Conservation (phyloP, 345 rosid genomes). For the Ailanthus altissimus region DNA sequence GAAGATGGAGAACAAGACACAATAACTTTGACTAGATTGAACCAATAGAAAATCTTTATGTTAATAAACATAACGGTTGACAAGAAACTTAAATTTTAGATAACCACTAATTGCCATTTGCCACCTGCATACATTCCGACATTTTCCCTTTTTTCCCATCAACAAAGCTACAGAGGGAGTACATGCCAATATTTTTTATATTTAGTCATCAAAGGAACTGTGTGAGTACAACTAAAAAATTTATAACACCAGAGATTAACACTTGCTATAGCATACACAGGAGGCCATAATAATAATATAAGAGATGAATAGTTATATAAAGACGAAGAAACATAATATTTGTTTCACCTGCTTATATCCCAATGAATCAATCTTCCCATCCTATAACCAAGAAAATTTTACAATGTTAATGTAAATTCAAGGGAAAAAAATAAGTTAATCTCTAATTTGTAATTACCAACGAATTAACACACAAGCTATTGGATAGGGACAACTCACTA, state of each 20-base stretch:
- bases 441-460: too few relatives aligned
- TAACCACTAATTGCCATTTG: slow-evolving; percentile 9
- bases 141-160: slow-evolving; percentile 39
- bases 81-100: slow-evolving; percentile 3
- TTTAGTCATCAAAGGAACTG: slow-evolving; percentile 33
- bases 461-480: too few relatives aligned
- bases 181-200: slow-evolving; percentile 44
- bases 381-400: slow-evolving; percentile 48
- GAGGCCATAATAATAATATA: too few relatives aligned
- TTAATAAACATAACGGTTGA: neutral
- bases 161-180: slow-evolving; percentile 43
- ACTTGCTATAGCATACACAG: neutral
- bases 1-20: neutral
- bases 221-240: neutral
- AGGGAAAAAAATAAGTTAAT: slow-evolving; percentile 11
- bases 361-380: slow-evolving; percentile 69
- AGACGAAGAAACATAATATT: neutral
- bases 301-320: too few relatives aligned
- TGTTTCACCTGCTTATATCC: slow-evolving; percentile 78
- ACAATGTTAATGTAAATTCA: slow-evolving; percentile 22
- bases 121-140: slow-evolving; percentile 48
- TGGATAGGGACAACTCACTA: too few relatives aligned
- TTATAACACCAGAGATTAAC: neutral
- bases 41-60: neutral
- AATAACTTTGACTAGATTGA: neutral